Percentiles rank a stretch among this genome's conserved stretches.
phyloP scores from a whole-genome alignment of 31 red algal species.

The Pterothamnion heteromorphum region DNA sequence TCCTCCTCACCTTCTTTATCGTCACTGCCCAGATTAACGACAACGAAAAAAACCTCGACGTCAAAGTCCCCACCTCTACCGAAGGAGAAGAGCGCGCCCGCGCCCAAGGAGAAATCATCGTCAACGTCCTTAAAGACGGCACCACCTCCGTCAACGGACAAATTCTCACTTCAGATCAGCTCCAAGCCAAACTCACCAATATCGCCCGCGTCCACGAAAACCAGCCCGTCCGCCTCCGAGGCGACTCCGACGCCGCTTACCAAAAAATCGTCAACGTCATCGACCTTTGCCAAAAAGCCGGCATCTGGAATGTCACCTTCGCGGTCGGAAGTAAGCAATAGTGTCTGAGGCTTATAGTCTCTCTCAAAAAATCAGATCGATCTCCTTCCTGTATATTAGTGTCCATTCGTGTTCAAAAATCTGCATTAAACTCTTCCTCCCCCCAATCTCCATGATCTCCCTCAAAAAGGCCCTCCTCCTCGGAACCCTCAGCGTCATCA shows the following conservation, averaged over 20 bases:
- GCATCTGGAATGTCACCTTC: constrained; percentile 41
- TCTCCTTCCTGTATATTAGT: neutral
- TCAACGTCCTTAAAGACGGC: constrained; percentile 18
- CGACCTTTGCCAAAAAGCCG: neutral
- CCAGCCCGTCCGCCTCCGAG: constrained; percentile 17
- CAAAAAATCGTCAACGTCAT: constrained; percentile 19
- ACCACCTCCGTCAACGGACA: neutral
- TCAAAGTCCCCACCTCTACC: neutral
- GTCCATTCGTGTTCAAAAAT: neutral
- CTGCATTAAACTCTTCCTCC: neutral
- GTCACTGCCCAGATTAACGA: constrained; percentile 30
- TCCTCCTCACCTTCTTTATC: constrained; percentile 11
- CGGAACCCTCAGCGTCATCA: too few species aligned
- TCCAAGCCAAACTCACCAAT: constrained; percentile 17
- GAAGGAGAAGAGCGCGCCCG: neutral
- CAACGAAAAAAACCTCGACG: neutral
- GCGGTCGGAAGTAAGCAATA: neutral
- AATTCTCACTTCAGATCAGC: neutral
- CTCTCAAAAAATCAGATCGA: neutral
- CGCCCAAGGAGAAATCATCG: neutral
- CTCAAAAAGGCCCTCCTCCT: too few species aligned
- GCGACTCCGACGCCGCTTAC: neutral
- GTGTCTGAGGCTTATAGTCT: neutral
- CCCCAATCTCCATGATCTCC: constrained; percentile 3
- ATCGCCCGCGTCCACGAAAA: neutral